Percentiles rank a stretch among this genome's conserved stretches.
Evolutionary conservation across 805 yeast species (phyloP).

Genomic region (Ogataea glucozyma): DNA sequence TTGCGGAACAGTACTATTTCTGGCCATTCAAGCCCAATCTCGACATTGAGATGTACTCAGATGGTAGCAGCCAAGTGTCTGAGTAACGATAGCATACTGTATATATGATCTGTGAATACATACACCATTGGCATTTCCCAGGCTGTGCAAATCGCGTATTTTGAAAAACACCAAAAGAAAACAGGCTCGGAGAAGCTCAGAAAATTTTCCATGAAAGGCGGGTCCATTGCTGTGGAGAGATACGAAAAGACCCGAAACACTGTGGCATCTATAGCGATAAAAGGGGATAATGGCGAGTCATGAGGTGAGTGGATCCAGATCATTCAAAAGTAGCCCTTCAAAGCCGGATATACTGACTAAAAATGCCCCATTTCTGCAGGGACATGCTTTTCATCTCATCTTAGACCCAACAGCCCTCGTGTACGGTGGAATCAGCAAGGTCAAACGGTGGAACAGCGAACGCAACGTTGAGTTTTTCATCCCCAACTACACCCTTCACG

Average conservation of each 20-base stretch:
- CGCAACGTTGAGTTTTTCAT: slow-evolving; percentile 45
- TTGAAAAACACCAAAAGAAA: too few species aligned
- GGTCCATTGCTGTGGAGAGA: background rate
- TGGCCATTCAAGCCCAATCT: slow-evolving; percentile 84
- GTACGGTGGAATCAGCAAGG: slow-evolving; percentile 62
- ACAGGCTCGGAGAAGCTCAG: background rate
- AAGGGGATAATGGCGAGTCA: background rate
- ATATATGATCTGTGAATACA: background rate
- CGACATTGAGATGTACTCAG: slow-evolving; percentile 26
- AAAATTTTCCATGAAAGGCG: slow-evolving; percentile 3
- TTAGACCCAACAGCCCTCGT: slow-evolving; percentile 69
- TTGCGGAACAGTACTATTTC: slow-evolving; percentile 53
- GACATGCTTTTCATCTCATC: slow-evolving; percentile 41
- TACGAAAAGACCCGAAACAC: background rate
- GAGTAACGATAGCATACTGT: too few species aligned
- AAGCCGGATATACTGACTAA: background rate
- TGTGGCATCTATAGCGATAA: background rate
- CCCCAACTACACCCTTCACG: slow-evolving; percentile 58
- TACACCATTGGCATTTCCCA: background rate
- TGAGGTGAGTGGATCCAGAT: slow-evolving; percentile 1
- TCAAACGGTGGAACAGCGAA: slow-evolving; percentile 59
- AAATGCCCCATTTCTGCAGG: background rate
- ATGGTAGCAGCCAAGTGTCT: background rate
- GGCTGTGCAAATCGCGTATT: background rate
- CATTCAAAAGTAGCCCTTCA: background rate